Evolutionary conservation across 805 yeast species (phyloP).

Genomic region (Wickerhamomyces alni): DNA sequence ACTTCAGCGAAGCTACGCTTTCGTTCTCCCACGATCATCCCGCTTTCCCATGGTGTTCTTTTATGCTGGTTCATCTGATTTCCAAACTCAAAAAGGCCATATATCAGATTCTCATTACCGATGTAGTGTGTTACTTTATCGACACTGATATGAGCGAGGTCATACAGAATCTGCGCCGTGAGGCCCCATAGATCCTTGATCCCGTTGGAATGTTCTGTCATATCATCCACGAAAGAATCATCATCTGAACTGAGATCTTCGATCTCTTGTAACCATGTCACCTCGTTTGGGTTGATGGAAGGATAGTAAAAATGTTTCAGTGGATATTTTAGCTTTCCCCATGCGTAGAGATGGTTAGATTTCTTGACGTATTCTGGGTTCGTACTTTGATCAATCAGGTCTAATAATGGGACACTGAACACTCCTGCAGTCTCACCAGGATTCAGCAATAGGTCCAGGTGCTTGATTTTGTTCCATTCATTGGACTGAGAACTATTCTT

Average conservation of each 20-base stretch:
- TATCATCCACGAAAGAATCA: slow-evolving; percentile 25
- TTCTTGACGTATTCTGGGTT: slow-evolving; percentile 28
- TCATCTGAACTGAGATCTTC: slow-evolving; percentile 56
- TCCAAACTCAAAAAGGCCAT: slow-evolving; percentile 48
- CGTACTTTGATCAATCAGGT: slow-evolving; percentile 33
- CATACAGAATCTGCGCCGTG: slow-evolving; percentile 75
- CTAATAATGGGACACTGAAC: slow-evolving; percentile 65
- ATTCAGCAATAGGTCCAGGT: slow-evolving; percentile 45
- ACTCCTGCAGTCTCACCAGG: slow-evolving; percentile 75
- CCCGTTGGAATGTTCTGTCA: slow-evolving; percentile 31
- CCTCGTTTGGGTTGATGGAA: slow-evolving; percentile 46
- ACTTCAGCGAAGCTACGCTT: slow-evolving; percentile 26
- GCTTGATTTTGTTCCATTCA: slow-evolving; percentile 15
- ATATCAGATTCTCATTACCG: slow-evolving; percentile 65
- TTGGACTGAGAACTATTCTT: slow-evolving; percentile 25
- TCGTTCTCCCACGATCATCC: slow-evolving; percentile 38
- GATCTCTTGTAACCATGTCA: slow-evolving; percentile 55
- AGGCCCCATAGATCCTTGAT: slow-evolving; percentile 78
- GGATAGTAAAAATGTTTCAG: slow-evolving; percentile 59
- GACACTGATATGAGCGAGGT: slow-evolving; percentile 50
- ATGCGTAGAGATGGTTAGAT: slow-evolving; percentile 34
- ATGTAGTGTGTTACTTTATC: slow-evolving; percentile 27
- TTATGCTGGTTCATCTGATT: slow-evolving; percentile 43
- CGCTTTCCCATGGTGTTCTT: slow-evolving; percentile 49
- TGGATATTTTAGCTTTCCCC: slow-evolving; percentile 74